These are phyloP conservation scores for Strobilomyces dryophilus DNA, from an alignment of 768 basidiomycete genomes.

Conservation along the genomic window DNA sequence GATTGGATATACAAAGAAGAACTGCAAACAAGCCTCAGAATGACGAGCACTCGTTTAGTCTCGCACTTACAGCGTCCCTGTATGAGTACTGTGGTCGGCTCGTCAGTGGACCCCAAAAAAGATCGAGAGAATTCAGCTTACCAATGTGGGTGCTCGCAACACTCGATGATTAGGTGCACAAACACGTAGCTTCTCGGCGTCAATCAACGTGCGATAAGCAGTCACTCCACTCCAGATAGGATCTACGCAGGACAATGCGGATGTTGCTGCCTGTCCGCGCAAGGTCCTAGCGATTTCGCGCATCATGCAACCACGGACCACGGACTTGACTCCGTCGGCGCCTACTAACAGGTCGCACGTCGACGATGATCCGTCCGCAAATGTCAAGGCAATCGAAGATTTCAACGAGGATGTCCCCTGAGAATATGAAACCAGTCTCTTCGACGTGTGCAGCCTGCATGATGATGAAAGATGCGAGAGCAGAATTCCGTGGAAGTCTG, in stretches of 20 bases:
- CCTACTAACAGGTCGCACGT: slow-evolving; percentile 65
- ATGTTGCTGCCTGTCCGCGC: slow-evolving; percentile 38
- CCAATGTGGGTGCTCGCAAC: slow-evolving; percentile 46
- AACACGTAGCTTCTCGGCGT: slow-evolving; percentile 42
- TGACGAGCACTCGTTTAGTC: not conserved
- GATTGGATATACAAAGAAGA: slow-evolving; percentile 60
- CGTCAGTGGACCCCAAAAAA: not conserved
- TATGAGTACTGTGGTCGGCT: slow-evolving; percentile 49
- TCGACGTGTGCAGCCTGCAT: slow-evolving; percentile 47
- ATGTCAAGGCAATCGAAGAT: slow-evolving; percentile 42
- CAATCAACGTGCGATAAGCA: slow-evolving; percentile 59
- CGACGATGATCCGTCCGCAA: slow-evolving; percentile 57
- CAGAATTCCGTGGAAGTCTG: slow-evolving; percentile 61
- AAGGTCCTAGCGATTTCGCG: slow-evolving; percentile 28
- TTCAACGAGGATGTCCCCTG: slow-evolving; percentile 37
- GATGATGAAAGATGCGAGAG: slow-evolving; percentile 45
- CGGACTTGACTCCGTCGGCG: slow-evolving; percentile 65
- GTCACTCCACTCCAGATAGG: slow-evolving; percentile 57
- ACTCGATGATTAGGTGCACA: slow-evolving; percentile 45
- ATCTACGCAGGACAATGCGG: slow-evolving; percentile 40
- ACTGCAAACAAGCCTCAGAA: slow-evolving; percentile 33
- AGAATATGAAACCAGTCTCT: slow-evolving; percentile 54
- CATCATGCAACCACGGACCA: slow-evolving; percentile 37
- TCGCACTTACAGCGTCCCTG: slow-evolving; percentile 38
- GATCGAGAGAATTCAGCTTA: slow-evolving; percentile 22